Evolutionary conservation across 140 eudicot species (phyloP), one percentile per base, ranked within the genome.

Genomic region (Ambrosia hybrid): DNA sequence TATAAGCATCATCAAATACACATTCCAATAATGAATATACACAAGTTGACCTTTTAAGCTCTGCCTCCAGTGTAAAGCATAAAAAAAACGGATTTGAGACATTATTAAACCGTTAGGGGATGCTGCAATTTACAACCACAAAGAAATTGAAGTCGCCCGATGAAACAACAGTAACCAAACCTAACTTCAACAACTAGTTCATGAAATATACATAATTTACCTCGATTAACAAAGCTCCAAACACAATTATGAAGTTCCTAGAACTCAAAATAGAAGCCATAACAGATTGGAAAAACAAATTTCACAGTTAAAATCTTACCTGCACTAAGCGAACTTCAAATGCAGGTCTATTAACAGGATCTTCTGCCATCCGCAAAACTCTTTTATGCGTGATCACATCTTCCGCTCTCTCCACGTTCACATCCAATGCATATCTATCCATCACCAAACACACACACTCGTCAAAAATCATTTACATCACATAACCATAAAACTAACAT

Each of bases 351-450:
- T 77, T 69, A 58, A 78, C 78, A 79, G 96, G 89, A 70, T 90
- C 91, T 67, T 79, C 77, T 0, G 96, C 96, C 80, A 78, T 80
- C 52, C 72, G 83, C 80, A 90, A 76, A 51, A 90, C 82, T 51
- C 85, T 77, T 82, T 87, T 90, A 64, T 90, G 96, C 41, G 83
- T 87, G 65, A 90, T 76, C 82, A 90, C 96, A 79, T 87, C 96
- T 64, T 90, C 96, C 14, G 96, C 95, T 76, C 96, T 83, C 70
- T 90, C 96, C 26, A 85, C 91, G 67, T 90, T 90, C 74, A 90
- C 95, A 78, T 90, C 96, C 84, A 85, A 41, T 37, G 96, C 96
- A 81, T 90, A 90, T 68, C 96, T 90, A 30, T 71, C 26, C 68
- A 76, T 53, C 51, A 49, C 1, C 52, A 68, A 46, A 0, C 45